Base-by-base conservation (phyloP, 345 rosid species). In the Diplotaxis tenuifolia region DNA sequence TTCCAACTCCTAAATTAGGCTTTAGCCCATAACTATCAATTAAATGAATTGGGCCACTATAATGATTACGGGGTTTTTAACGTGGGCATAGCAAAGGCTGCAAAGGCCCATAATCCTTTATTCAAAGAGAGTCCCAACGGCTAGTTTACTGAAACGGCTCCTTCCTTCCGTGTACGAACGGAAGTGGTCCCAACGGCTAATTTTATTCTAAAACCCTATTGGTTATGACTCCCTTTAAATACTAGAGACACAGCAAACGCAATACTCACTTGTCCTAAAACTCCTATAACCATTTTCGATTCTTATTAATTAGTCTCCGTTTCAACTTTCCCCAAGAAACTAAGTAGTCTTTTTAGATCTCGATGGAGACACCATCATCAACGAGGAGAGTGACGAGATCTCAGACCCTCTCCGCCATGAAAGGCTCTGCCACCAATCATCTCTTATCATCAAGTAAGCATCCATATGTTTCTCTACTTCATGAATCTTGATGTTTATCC, bases 321-420 rank as follows among this genome's bases (percentile, higher is more conserved):
- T 3, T 59, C 67, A 22, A 7, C 9, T 16, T 8, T 3, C 34
- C 21, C 72, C 21, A 67, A 49, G 22, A 59, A 32, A 56, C 9
- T 22, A 7, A n/a, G 3, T 11, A 25, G 28, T 25, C 28, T 25
- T 4, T 40, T 22, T 9, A 7, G 59, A 66, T 52, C 27, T 22
- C 5, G 4, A 75, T 75, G 78, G 79, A 76, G 62, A 76, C 79
- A 56, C 79, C 79, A 45, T 70, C 71, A 20, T 54, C 75, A 12
- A 63, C 79, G 21, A 63, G 75, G 65, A 64, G 79, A 76, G 71
- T 70, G 45, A 76, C 79, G 0, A 76, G 79, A 45, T 76, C 79
- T 32, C 79, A 64, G 25, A 70, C 79, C 54, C 79, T 36, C 40
- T 62, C 73, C 18, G 65, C 57, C 25, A 12, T 72, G 7, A 52